Base-by-base conservation (phyloP, 2,329 filamentous ascomycete genomes). In the Neofusicoccum cordaticola region DNA sequence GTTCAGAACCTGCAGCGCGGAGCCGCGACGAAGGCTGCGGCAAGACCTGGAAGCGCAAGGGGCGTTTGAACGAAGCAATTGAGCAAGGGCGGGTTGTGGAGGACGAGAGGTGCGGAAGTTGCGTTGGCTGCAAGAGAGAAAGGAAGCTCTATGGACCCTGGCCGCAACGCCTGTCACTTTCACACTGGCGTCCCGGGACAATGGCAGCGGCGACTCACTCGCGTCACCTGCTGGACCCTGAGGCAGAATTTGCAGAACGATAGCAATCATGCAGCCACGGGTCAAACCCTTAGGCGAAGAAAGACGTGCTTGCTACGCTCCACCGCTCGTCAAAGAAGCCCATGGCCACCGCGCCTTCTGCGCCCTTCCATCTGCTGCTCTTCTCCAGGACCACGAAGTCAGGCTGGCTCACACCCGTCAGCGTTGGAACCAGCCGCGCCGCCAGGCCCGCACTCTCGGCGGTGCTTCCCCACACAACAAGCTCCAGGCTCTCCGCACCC, bases 361-460 rank as follows among this genome's bases (percentile, higher is more conserved):
- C 73, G 1, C 84, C 85, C 67, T 79, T 80, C 81, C 81, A 84
- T 64, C 78, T 75, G 70, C 81, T 81, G 27, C 72, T 77, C 61
- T 74, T 69, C 48, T 80, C 77, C 34, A 84, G 68, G 2, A 87
- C 71, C 4, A 87, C 75, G 68, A 86, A 86, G 68, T 87, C 84
- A 12, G 85, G 85, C 68, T 85, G 83, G 0, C 85, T 84, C 56
- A 81, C 82, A 8, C 85, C 85, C 17, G 85, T 84, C 60, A 86
- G 71, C 68, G 83, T 81, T 0, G 85, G 85, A 27, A 86, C 77
- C 42, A 87, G 73, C 35, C 84, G 78, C 4, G 82, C 80, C 45
- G 84, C 85, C 63, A 82, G 78, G 37, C 75, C 73, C 52, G 86
- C 71, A 5, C 80, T 82, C 22, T 75, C 72, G 22, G 74, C 72